These are phyloP conservation scores for Mrakia gelida DNA, from an alignment of 768 basidiomycete species.

Conservation along the genomic window DNA sequence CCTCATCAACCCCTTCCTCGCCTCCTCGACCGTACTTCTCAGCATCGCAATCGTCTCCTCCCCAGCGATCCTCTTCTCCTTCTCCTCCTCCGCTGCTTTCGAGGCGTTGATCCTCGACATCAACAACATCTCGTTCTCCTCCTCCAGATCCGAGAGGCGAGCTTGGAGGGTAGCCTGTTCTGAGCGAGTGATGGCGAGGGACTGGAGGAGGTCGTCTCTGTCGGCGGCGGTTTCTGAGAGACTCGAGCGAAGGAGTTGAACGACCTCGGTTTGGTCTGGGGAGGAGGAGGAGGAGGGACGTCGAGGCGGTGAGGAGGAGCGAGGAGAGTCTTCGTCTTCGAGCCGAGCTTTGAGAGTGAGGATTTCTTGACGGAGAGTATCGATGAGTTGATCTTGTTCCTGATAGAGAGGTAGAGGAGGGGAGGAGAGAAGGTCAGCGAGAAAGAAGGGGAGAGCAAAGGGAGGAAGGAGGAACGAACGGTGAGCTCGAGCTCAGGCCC, in stretches of 20 bases:
- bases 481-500: conserved; percentile 15
- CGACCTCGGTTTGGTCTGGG: not conserved
- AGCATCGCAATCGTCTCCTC: conserved; percentile 21
- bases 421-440: not conserved
- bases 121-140: conserved; percentile 19
- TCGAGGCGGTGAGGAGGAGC: no score
- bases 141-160: conserved; percentile 21
- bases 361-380: conserved; percentile 2
- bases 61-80: not conserved
- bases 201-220: conserved; percentile 17
- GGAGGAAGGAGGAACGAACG: conserved; percentile 2
- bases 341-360: conserved; percentile 12
- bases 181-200: conserved; percentile 21
- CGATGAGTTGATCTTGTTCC: conserved; percentile 19
- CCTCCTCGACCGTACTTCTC: conserved; percentile 24
- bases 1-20: conserved; percentile 22
- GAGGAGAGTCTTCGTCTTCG: not conserved
- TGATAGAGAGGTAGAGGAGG: not conserved
- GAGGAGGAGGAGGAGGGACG: not conserved
- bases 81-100: not conserved
- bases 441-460: no score
- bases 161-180: conserved; percentile 17
- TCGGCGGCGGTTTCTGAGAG: not conserved
- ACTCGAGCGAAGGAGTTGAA: not conserved
- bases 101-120: not conserved